Evolutionary conservation across 441 rosid species (phyloP).

Genomic region (Euphorbia schlechtendalii): DNA sequence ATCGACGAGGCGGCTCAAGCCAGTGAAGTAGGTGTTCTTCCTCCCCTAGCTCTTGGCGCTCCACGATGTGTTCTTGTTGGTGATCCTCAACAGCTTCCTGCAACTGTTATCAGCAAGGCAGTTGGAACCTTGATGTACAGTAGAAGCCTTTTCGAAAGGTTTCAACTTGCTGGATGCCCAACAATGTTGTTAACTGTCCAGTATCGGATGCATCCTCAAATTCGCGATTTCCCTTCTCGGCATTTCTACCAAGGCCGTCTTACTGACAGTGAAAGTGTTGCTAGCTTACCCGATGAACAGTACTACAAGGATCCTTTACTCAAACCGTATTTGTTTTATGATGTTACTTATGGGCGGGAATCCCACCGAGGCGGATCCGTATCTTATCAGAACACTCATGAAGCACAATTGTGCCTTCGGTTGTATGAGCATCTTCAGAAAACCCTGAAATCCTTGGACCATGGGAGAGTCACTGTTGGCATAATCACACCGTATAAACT

Average conservation of each 20-base stretch:
- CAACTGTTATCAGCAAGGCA: slow-evolving; percentile 97
- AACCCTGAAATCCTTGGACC: slow-evolving; percentile 55
- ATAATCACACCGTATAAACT: slow-evolving; percentile 96
- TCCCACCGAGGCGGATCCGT: slow-evolving; percentile 97
- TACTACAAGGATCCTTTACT: slow-evolving; percentile 88
- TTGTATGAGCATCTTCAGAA: slow-evolving; percentile 88
- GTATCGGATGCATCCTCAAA: slow-evolving; percentile 96
- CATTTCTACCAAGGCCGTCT: slow-evolving; percentile 98
- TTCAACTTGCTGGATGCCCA: slow-evolving; percentile 97
- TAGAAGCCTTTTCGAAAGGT: slow-evolving; percentile 98
- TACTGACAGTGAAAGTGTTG: slow-evolving; percentile 83
- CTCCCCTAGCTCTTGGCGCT: slow-evolving; percentile 97
- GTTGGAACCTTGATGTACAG: slow-evolving; percentile 94
- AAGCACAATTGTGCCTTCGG: slow-evolving; percentile 90
- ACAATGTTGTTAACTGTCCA: slow-evolving; percentile 93
- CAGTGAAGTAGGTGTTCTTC: slow-evolving; percentile 93
- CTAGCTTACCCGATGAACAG: slow-evolving; percentile 68
- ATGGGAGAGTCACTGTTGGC: slow-evolving; percentile 76
- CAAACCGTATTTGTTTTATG: slow-evolving; percentile 76
- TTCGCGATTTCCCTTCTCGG: slow-evolving; percentile 92
- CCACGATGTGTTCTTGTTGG: slow-evolving; percentile 99
- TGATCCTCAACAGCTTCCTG: slow-evolving; percentile 99
- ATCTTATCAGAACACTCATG: slow-evolving; percentile 90
- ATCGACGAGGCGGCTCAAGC: slow-evolving; percentile 99
- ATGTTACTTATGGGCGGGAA: slow-evolving; percentile 91